Percentiles rank a stretch among this genome's conserved stretches.
These are phyloP conservation scores for Chenopodium suecicum DNA, from an alignment of 148 eudicot species.

Conservation along the genomic window DNA sequence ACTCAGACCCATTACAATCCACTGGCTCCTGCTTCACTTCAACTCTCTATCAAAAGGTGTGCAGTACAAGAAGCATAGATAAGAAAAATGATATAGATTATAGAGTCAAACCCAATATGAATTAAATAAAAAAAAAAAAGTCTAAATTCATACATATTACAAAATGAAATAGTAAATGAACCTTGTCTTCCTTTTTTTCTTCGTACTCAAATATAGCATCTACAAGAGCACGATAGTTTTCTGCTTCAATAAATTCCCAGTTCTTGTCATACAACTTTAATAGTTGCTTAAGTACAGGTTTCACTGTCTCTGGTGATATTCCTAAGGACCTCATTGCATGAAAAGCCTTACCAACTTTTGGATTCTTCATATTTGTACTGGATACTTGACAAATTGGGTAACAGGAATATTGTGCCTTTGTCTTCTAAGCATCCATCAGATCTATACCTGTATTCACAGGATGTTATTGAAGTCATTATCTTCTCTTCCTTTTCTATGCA, in stretches of 20 bases:
- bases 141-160: background rate
- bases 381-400: background rate
- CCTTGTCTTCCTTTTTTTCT: slow-evolving; percentile 37
- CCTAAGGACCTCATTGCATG: slow-evolving; percentile 51
- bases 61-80: background rate
- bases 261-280: slow-evolving; percentile 45
- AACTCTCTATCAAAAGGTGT: slow-evolving; percentile 25
- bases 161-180: slow-evolving; percentile 12
- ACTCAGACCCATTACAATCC: slow-evolving; percentile 25
- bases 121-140: no score
- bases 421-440: background rate
- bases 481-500: background rate
- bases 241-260: slow-evolving; percentile 68
- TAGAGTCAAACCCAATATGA: background rate
- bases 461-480: background rate
- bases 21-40: slow-evolving; percentile 27
- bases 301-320: slow-evolving; percentile 32
- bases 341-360: slow-evolving; percentile 43
- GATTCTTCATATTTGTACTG: slow-evolving; percentile 22
- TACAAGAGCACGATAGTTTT: slow-evolving; percentile 55
- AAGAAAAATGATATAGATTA: background rate
- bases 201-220: slow-evolving; percentile 66
- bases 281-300: slow-evolving; percentile 50
- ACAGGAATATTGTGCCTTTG: background rate
- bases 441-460: slow-evolving; percentile 25